Evolutionary conservation across 2,329 filamentous ascomycete genomes (phyloP), one percentile per base, ranked within the genome.

Genomic region (Phyllosticta ampelicida): DNA sequence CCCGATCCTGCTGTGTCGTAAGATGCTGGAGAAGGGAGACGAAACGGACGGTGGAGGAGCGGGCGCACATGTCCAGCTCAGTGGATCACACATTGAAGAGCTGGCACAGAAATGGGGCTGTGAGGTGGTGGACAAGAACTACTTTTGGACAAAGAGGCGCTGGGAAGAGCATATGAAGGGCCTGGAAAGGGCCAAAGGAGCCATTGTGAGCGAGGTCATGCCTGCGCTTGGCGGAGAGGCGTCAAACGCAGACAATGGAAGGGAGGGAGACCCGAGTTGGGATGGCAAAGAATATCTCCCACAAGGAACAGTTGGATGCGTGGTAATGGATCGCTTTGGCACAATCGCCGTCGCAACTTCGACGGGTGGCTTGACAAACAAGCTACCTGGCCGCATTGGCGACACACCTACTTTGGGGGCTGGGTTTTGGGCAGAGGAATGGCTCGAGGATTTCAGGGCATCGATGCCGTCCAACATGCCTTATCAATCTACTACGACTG

Each of bases 391-490:
- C 0, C 78, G 90, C 19, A 86, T 95, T 62, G 90, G 90, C 0
- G 90, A 96, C 68, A 96, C 90, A 10, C 90, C 90, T 0, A 86
- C 86, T 0, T 75, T 90, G 0, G 90, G 90, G 0, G 87, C 90
- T 0, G 90, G 90, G 0, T 96, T 90, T 71, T 96, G 90, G 89
- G 89, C 90, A 0, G 90, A 95, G 68, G 82, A 90, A 64, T 95
- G 89, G 89, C 71, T 73, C 8, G 80, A 85, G 58, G 72, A 76
- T 1, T 50, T 58, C 23, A 13, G 49, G 13, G 44, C 44, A 21
- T 19, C 30, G 51, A 8, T 54, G 50, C 5, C 29, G 19, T n/a
- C 54, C 3, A 58, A 62, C 18, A 68, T 67, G 66, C 13, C 62
- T 9, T 67, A 68, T 20, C 11, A 50, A 20, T 21, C 30, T 18